Base-by-base conservation (phyloP, 73 alveolate genomes). In the Paramecium biaurelia region DNA sequence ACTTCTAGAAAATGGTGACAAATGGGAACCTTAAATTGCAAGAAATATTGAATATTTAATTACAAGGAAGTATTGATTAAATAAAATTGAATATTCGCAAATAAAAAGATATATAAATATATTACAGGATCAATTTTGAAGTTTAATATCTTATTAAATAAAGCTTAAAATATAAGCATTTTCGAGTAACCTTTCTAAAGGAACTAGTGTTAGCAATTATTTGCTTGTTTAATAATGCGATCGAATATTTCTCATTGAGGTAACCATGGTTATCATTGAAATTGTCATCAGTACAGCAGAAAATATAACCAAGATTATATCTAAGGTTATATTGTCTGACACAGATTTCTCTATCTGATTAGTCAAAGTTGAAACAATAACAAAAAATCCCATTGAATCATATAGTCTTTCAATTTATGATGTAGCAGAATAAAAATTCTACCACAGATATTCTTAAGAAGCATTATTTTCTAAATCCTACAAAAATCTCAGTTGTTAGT, bases 11-110 rank as follows among this genome's bases (percentile, higher is more conserved):
- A 96, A 95, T 85, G 99, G 99, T 21, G 99, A 96, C 70, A 95
- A 93, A 49, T 96, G 99, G 98, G 99, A 96, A 82, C 97, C 98
- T 2, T 94, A 96, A 85, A 82, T 96, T 15, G 99, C 99, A 24
- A 96, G 99, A 92, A 96, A 93, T 68, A 93, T 94, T 38, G 99
- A 96, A 93, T 93, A 94, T 47, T 92, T 90, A 70, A 70, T 92
- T 32, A 63, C 84, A 63, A 63, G 84, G 15, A 63, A 63, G 28
- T 63, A 63, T 63, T 63, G 84, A 63, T 63, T 12, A 12, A 63
- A 63, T 63, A 26, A 63, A 12, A 63, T 63, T 30, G 23, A 30
- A 63, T 30, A 63, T 26, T 30, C 11, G 21, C 84, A 63, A 24
- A 30, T 63, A 53, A 32, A 7, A 63, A 63, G 84, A 30, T 53